Percentiles rank a stretch among this genome's conserved stretches.
These are phyloP conservation scores for Chlorella sorokiniana DNA, from an alignment of 139 green algal species.

Conservation along the genomic window DNA sequence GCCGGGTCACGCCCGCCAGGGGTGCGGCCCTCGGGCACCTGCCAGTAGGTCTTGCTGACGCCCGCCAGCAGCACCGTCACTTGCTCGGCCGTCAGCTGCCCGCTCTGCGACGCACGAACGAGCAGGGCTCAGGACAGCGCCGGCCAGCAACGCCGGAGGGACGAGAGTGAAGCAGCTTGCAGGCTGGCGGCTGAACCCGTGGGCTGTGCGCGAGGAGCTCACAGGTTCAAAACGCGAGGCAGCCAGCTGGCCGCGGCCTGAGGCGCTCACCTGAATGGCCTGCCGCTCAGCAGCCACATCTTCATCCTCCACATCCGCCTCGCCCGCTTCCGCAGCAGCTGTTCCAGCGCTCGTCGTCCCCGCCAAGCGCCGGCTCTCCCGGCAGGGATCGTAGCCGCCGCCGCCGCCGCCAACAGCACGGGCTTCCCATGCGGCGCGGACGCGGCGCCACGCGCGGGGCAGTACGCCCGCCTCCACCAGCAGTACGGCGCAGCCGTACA, in stretches of 20 bases:
- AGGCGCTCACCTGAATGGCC: slow-evolving; percentile 42
- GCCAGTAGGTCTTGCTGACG: slow-evolving; percentile 62
- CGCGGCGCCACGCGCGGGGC: not conserved
- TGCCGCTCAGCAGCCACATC: slow-evolving; percentile 65
- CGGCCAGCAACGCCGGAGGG: too few relatives aligned
- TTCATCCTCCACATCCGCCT: slow-evolving; percentile 52
- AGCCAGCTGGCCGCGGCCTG: too few relatives aligned
- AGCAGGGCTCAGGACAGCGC: too few relatives aligned
- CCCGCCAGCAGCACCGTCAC: slow-evolving; percentile 57
- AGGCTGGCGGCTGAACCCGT: too few relatives aligned
- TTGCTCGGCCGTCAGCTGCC: not conserved
- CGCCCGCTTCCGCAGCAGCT: not conserved
- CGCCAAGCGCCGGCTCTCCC: not conserved
- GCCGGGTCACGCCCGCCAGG: not conserved
- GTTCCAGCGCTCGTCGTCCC: not conserved
- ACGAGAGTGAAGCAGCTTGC: too few relatives aligned
- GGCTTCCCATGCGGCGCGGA: not conserved
- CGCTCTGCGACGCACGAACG: not conserved
- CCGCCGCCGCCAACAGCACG: slow-evolving; percentile 2
- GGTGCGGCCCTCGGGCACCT: not conserved
- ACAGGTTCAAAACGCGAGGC: too few relatives aligned
- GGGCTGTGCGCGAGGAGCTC: too few relatives aligned
- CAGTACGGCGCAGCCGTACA: slow-evolving; percentile 49
- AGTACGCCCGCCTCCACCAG: slow-evolving; percentile 53
- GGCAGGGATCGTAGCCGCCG: not conserved